Evolutionary conservation across 257 asterid species (phyloP).

Genomic region (Thymus quinquecostatus): DNA sequence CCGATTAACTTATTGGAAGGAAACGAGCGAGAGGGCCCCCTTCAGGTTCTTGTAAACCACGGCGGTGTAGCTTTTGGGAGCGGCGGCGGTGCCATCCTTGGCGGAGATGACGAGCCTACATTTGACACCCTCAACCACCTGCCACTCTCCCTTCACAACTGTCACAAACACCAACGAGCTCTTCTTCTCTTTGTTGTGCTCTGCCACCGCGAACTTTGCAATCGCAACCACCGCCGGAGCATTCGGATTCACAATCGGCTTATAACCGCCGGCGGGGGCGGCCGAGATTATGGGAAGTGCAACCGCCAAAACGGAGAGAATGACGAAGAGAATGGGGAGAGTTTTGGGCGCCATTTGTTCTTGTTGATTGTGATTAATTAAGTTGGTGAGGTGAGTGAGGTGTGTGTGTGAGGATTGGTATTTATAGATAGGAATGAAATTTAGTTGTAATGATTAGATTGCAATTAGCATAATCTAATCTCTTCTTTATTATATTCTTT

Average conservation of each 20-base stretch:
- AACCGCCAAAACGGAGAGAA: conserved; percentile 23
- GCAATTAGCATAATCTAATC: no score
- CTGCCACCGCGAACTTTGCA: conserved; percentile 47
- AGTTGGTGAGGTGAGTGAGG: background rate
- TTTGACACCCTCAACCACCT: conserved; percentile 45
- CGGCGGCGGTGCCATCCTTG: conserved; percentile 33
- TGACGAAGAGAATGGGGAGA: background rate
- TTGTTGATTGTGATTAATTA: background rate
- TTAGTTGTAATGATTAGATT: no score
- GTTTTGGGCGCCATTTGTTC: conserved; percentile 25
- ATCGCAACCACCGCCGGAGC: conserved; percentile 32
- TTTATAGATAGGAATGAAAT: background rate
- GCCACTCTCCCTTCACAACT: conserved; percentile 41
- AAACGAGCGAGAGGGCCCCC: background rate
- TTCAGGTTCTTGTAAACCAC: conserved; percentile 29
- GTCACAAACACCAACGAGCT: conserved; percentile 26
- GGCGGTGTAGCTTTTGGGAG: conserved; percentile 29
- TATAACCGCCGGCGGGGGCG: conserved; percentile 37
- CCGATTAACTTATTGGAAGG: background rate
- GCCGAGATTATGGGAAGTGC: background rate
- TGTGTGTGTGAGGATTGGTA: background rate
- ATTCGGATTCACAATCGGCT: conserved; percentile 32
- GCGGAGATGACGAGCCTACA: conserved; percentile 40
- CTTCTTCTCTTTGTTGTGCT: conserved; percentile 37
- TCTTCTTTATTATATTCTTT: no score